phyloP scores from a whole-genome alignment of 352 stramenopile genomes.

The Pilasporangium apinafurcum region DNA sequence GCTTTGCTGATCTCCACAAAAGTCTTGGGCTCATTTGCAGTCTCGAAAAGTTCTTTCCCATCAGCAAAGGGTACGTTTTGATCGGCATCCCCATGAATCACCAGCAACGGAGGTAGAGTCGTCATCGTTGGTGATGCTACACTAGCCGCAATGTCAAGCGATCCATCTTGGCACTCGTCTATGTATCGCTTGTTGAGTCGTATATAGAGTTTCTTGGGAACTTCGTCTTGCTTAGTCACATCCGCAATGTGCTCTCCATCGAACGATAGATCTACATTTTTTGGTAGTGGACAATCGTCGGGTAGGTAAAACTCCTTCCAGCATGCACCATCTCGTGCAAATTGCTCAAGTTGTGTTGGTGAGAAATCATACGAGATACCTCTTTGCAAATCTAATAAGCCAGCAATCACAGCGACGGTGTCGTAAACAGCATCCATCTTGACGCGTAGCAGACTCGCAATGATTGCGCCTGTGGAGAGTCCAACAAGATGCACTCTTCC shows the following conservation, averaged over 20 bases:
- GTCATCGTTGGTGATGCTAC: too few relatives aligned
- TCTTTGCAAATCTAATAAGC: slow-evolving; percentile 37
- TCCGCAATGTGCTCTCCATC: slow-evolving; percentile 20
- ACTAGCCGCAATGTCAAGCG: slow-evolving; percentile 40
- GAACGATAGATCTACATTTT: slow-evolving; percentile 29
- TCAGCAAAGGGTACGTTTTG: slow-evolving; percentile 46
- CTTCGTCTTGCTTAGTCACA: slow-evolving; percentile 5
- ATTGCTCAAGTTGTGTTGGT: slow-evolving; percentile 33
- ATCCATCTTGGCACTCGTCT: slow-evolving; percentile 35
- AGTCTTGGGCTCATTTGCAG: slow-evolving; percentile 46
- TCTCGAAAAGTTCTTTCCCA: slow-evolving; percentile 46
- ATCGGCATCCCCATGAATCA: slow-evolving; percentile 65
- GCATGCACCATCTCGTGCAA: slow-evolving; percentile 28
- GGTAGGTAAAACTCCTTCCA: slow-evolving; percentile 73
- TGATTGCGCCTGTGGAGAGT: slow-evolving; percentile 67
- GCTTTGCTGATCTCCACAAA: slow-evolving; percentile 45
- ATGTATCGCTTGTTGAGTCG: slow-evolving; percentile 43
- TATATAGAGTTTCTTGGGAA: slow-evolving; percentile 44
- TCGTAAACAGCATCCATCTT: slow-evolving; percentile 33
- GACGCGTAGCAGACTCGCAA: slow-evolving; percentile 44
- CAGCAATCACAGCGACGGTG: slow-evolving; percentile 53
- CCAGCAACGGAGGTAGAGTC: slow-evolving; percentile 42
- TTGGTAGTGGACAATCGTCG: slow-evolving; percentile 24
- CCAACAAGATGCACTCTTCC: slow-evolving; percentile 48
- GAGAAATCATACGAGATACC: slow-evolving; percentile 60